Evolutionary conservation across 2,329 filamentous ascomycete species (phyloP), one percentile per base, ranked within the genome.

Genomic region (Xylaria sp.): DNA sequence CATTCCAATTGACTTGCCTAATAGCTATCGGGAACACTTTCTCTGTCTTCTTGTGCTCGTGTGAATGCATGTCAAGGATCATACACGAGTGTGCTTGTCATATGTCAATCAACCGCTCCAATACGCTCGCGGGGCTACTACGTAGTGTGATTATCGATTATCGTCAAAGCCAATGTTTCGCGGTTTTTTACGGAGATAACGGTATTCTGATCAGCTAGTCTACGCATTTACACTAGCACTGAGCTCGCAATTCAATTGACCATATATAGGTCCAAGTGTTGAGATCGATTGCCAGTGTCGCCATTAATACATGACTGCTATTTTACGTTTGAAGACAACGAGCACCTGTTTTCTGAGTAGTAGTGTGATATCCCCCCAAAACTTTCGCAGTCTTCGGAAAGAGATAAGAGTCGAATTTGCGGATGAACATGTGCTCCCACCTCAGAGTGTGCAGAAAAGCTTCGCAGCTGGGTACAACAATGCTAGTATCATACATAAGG

Each of bases 401-500:
- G 55, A 31, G 46, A 57, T 1, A 58, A 10, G 28, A 28, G 20
- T 6, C 28, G 4, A 41, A 6, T 50, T 34, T 12, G 13, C 31
- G n/a, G 18, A 39, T 37, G 46, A 60, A 12, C 7, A 39, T n/a
- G 52, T 69, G 28, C 28, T 4, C 2, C 28, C 28, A 28, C 28
- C 67, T 13, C 54, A 61, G 48, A 25, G 5, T 62, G 59, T 18
- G 44, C 63, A n/a, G 57, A 50, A 15, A 69, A 46, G 15, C 59
- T 66, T n/a, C 58, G 69, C 20, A 58, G 64, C 46, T 55, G 63
- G 54, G 15, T 71, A 48, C 64, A 65, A 44, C 72, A 72, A 51
- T 65, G 62, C 13, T 3, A 67, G 72, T 28, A 72, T 75, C 28
- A 69, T 69, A 23, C 48, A 73, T 37, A 75, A 51, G 3, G 59